Conservation (phyloP, 495 filamentous ascomycete species). For the Trichoderma virens region DNA sequence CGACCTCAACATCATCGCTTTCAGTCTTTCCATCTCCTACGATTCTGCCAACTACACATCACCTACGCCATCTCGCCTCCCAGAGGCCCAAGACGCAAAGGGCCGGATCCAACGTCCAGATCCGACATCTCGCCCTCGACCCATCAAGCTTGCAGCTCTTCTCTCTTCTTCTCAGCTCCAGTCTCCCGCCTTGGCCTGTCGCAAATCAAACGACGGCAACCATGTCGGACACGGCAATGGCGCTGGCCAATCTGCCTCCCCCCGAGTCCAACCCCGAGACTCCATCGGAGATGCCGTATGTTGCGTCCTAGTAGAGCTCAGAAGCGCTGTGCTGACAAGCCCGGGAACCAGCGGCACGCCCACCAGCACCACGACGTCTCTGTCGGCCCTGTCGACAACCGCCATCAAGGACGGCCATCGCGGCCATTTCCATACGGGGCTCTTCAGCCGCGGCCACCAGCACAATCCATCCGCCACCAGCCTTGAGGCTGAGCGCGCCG, state of each 20-base stretch:
- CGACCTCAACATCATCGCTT: not conserved
- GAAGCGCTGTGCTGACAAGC: not conserved
- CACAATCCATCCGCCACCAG: slow-evolving; percentile 59
- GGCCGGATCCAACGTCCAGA: too few relatives aligned
- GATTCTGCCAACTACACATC: not conserved
- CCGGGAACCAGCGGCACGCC: slow-evolving; percentile 65
- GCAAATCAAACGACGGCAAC: not conserved
- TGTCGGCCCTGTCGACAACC: slow-evolving; percentile 80
- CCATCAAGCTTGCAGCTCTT: too few relatives aligned
- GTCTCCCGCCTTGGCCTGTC: not conserved
- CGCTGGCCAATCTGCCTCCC: slow-evolving; percentile 78
- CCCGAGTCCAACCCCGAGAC: slow-evolving; percentile 78
- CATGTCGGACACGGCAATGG: slow-evolving; percentile 26
- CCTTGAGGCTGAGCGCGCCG: slow-evolving; percentile 83
- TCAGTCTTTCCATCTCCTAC: not conserved
- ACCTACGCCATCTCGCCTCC: not conserved
- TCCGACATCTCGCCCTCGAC: too few relatives aligned
- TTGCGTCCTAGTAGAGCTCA: slow-evolving; percentile 14
- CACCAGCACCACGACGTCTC: slow-evolving; percentile 75
- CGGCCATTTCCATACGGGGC: slow-evolving; percentile 46
- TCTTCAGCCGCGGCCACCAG: slow-evolving; percentile 39
- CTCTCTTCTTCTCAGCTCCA: too few relatives aligned
- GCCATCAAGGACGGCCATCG: slow-evolving; percentile 92
- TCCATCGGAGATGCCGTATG: slow-evolving; percentile 88
- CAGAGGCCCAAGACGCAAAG: too few relatives aligned